A percentile compares a stretch with the other conserved stretches of the same genome.
Evolutionary conservation across 352 stramenopile genomes (phyloP).

Genomic region (Phytopythium helicoides): DNA sequence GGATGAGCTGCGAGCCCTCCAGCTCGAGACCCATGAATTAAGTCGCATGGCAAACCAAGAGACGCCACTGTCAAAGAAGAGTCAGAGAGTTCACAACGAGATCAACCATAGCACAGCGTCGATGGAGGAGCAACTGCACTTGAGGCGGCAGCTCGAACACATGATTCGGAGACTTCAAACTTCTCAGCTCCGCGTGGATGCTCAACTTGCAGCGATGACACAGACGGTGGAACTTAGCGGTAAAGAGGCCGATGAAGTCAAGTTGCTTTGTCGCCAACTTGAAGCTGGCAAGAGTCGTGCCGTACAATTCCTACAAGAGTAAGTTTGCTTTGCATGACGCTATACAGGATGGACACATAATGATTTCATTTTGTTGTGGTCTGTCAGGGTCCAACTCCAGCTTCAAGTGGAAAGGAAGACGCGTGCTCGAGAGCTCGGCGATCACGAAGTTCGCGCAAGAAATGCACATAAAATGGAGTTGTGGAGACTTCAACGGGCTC

Average conservation of each 20-base stretch:
- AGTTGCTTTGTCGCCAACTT: constrained; percentile 70
- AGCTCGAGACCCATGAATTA: constrained; percentile 69
- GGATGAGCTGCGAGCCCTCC: constrained; percentile 67
- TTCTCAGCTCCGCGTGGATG: constrained; percentile 64
- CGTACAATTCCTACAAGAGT: constrained; percentile 78
- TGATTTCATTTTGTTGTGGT: background rate
- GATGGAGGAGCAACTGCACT: constrained; percentile 83
- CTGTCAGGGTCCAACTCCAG: constrained; percentile 53
- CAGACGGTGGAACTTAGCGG: constrained; percentile 62
- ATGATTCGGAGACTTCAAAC: constrained; percentile 80
- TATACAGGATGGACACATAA: too few relatives aligned
- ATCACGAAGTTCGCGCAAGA: constrained; percentile 73
- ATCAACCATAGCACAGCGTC: constrained; percentile 65
- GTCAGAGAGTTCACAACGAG: constrained; percentile 56
- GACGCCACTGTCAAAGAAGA: constrained; percentile 74
- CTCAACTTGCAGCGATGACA: constrained; percentile 66
- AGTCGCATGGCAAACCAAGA: constrained; percentile 76
- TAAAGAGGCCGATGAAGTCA: constrained; percentile 68
- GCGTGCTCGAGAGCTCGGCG: constrained; percentile 59
- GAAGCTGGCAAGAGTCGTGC: constrained; percentile 71
- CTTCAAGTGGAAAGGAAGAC: constrained; percentile 64
- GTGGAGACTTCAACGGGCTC: constrained; percentile 65
- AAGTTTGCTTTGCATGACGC: constrained; percentile 2
- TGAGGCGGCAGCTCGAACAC: constrained; percentile 69
- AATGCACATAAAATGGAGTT: constrained; percentile 84